Evolutionary conservation across 1,139 yeast species (phyloP).

Genomic region (Saccharomycopsis hybrid): DNA sequence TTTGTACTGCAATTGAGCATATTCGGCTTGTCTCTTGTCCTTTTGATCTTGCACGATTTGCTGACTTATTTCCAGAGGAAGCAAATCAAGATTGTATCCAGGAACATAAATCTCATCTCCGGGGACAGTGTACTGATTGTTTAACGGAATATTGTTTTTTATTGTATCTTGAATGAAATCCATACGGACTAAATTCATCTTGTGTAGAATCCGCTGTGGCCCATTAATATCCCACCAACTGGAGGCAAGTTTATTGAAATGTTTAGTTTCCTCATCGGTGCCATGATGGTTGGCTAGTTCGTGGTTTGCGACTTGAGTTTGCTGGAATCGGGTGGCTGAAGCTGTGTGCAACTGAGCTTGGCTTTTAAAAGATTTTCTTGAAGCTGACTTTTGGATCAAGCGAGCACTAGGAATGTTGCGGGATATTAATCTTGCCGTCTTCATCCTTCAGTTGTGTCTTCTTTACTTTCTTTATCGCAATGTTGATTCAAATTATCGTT

Average conservation of each 20-base stretch:
- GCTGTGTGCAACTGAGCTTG: too few species aligned
- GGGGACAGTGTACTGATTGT: slow-evolving; percentile 34
- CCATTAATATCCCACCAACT: slow-evolving; percentile 97
- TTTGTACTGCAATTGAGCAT: slow-evolving; percentile 25
- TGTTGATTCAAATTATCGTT: too few species aligned
- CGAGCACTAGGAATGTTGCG: too few species aligned
- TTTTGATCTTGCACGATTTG: slow-evolving; percentile 48
- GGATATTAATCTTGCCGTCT: too few species aligned
- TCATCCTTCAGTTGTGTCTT: too few species aligned
- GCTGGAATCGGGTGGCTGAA: too few species aligned
- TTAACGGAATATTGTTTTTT: slow-evolving; percentile 39
- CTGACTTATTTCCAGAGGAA: slow-evolving; percentile 48
- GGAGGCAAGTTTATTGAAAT: slow-evolving; percentile 78
- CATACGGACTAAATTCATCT: slow-evolving; percentile 86
- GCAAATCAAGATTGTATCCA: slow-evolving; percentile 61
- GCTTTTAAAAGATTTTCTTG: too few species aligned
- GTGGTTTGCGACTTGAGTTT: neutral
- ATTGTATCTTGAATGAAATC: slow-evolving; percentile 72
- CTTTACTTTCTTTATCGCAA: too few species aligned
- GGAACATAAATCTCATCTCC: slow-evolving; percentile 61
- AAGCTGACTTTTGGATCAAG: too few species aligned
- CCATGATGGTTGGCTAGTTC: neutral
- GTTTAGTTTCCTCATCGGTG: slow-evolving; percentile 52
- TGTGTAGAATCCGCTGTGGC: slow-evolving; percentile 86
- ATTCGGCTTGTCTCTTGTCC: slow-evolving; percentile 36